Conservation (phyloP, 2,329 filamentous ascomycete species). For the Scytalidium lignicola region DNA sequence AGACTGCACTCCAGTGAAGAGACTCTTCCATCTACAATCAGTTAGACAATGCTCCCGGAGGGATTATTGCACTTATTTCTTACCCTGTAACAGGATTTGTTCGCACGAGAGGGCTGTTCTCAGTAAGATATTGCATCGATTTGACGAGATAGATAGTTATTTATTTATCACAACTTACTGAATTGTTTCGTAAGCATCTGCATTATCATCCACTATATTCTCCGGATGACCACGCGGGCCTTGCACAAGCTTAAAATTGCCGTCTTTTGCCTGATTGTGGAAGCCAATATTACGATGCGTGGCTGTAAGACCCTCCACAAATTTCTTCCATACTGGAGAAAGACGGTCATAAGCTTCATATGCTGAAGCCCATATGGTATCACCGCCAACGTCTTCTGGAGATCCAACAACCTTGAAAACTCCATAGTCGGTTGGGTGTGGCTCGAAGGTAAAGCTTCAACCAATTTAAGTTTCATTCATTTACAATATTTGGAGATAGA, state of each 20-base stretch:
- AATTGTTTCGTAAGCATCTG: slow-evolving; percentile 34
- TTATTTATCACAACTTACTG: slow-evolving; percentile 30
- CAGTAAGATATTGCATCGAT: slow-evolving; percentile 26
- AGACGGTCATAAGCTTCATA: slow-evolving; percentile 9
- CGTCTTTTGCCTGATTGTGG: neutral
- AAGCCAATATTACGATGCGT: slow-evolving; percentile 10
- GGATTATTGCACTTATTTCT: slow-evolving; percentile 17
- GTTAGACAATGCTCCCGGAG: neutral
- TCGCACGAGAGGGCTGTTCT: slow-evolving; percentile 20
- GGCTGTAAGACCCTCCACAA: slow-evolving; percentile 13
- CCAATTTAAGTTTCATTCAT: neutral
- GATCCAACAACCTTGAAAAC: slow-evolving; percentile 37
- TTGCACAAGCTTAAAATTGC: slow-evolving; percentile 27
- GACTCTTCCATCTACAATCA: slow-evolving; percentile 1
- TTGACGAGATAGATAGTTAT: slow-evolving; percentile 12
- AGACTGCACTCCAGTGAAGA: slow-evolving; percentile 35
- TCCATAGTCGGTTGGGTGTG: slow-evolving; percentile 40
- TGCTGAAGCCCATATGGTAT: slow-evolving; percentile 38
- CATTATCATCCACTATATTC: slow-evolving; percentile 26
- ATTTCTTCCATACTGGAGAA: slow-evolving; percentile 7
- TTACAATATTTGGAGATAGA: neutral
- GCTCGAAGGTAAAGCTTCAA: slow-evolving; percentile 38
- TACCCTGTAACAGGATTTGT: slow-evolving; percentile 29
- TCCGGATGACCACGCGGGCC: slow-evolving; percentile 35
- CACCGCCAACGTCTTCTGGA: slow-evolving; percentile 37